Evolutionary conservation across 2,329 filamentous ascomycete species (phyloP).

Genomic region (Beauveria pseudobassiana): DNA sequence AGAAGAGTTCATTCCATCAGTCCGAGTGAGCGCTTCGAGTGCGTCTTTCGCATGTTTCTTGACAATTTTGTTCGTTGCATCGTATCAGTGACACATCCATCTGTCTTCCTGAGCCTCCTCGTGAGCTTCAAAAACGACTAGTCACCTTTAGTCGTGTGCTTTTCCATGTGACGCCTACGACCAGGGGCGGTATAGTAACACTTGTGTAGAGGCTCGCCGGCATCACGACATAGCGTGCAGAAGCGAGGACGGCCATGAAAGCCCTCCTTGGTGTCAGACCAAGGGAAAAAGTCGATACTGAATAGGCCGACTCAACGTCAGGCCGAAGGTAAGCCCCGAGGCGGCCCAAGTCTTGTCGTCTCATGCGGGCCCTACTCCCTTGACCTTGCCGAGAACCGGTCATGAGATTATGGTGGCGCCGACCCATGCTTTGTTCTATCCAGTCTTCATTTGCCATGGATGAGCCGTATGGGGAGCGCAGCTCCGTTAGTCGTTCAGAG

Average conservation of each 20-base stretch:
- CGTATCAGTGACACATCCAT: too few species aligned
- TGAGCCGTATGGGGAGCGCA: too few species aligned
- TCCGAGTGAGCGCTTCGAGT: too few species aligned
- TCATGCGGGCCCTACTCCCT: too few species aligned
- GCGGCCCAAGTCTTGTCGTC: not conserved
- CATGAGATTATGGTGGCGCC: not conserved
- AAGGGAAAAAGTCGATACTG: not conserved
- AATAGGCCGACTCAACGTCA: not conserved
- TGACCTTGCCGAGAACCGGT: too few species aligned
- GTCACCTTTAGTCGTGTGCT: not conserved
- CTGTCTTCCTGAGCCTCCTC: not conserved
- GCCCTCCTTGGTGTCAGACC: too few species aligned
- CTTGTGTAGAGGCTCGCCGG: not conserved
- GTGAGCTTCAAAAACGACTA: not conserved
- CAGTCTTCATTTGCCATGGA: not conserved
- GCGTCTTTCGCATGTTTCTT: too few species aligned
- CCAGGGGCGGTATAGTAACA: not conserved
- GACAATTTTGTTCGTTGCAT: too few species aligned
- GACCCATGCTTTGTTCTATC: not conserved
- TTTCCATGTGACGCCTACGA: not conserved
- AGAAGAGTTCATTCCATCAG: too few species aligned
- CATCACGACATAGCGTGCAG: not conserved
- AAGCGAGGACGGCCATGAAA: fast-evolving
- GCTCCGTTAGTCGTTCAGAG: not conserved
- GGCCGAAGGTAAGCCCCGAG: not conserved